These are phyloP conservation scores for Verticillium nonalfalfae DNA, from an alignment of 2,329 filamentous ascomycete species.

Conservation along the genomic window DNA sequence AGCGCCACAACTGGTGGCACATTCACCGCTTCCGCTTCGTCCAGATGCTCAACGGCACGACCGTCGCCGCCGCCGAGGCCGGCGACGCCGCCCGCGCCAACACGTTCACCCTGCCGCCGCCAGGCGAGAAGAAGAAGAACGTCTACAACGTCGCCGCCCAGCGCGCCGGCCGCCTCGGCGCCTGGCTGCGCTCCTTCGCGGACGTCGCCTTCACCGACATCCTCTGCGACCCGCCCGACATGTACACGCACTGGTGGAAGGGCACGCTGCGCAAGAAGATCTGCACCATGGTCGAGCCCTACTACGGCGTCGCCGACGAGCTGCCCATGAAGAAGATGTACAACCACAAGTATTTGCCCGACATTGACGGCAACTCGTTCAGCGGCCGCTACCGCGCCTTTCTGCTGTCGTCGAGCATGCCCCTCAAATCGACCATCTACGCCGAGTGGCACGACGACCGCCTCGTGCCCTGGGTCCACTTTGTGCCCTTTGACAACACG, in stretches of 20 bases:
- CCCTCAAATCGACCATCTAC: constrained; percentile 57
- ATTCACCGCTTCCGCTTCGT: constrained; percentile 57
- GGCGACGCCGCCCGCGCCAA: constrained; percentile 1
- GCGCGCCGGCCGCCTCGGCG: constrained; percentile 14
- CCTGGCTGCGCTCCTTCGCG: constrained; percentile 17
- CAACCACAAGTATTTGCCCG: constrained; percentile 47
- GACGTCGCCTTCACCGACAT: constrained; percentile 21
- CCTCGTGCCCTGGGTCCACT: constrained; percentile 56
- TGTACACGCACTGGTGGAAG: constrained; percentile 4
- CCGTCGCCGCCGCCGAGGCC: constrained; percentile 47
- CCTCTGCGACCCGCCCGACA: constrained; percentile 19
- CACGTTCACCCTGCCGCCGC: not conserved
- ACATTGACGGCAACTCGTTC: constrained; percentile 53
- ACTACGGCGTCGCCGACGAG: constrained; percentile 12
- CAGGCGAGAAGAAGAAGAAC: too few species aligned
- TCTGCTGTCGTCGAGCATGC: constrained; percentile 46
- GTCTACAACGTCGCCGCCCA: not conserved
- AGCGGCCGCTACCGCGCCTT: constrained; percentile 44
- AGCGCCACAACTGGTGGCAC: constrained; percentile 45
- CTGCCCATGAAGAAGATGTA: constrained; percentile 28
- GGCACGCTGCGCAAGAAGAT: not conserved
- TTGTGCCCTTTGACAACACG: constrained; percentile 53
- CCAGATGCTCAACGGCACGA: constrained; percentile 2
- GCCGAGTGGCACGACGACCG: constrained; percentile 59
- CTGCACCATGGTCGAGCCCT: constrained; percentile 18